Percentiles rank a stretch among this genome's conserved stretches.
Evolutionary conservation across 208 protist species (phyloP).

Genomic region (Acanthamoeba royreba): DNA sequence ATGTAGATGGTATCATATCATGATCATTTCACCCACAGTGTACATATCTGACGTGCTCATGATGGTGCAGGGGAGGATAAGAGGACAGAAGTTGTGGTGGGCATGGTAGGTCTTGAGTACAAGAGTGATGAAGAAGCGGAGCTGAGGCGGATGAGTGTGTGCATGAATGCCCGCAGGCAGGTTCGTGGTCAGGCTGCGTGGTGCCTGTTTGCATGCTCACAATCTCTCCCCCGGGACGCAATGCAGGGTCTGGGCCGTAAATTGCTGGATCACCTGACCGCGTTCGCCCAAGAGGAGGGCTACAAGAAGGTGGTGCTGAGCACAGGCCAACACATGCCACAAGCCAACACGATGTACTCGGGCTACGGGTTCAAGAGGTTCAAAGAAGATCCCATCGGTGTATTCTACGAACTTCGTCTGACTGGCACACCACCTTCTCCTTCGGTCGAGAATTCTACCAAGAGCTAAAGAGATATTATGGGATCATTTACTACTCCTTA

Average conservation of each 20-base stretch:
- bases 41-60: background rate
- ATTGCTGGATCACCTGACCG: background rate
- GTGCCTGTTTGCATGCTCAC: background rate
- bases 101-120: background rate
- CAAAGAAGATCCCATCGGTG: background rate
- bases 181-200: no score
- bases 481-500: no score
- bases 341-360: slow-evolving; percentile 6
- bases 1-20: background rate
- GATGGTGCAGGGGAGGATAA: no score
- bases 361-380: background rate
- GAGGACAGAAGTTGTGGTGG: background rate
- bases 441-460: no score
- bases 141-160: background rate
- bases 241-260: background rate
- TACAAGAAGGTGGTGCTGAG: background rate
- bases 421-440: no score
- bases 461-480: no score
- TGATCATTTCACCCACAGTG: background rate
- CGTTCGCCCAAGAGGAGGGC: background rate
- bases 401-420: background rate
- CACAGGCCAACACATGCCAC: slow-evolving; percentile 3
- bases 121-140: background rate
- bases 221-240: background rate
- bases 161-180: background rate